Base-by-base conservation (phyloP, 176 grass and related monocot genomes). In the Puccinellia tenuiflora region DNA sequence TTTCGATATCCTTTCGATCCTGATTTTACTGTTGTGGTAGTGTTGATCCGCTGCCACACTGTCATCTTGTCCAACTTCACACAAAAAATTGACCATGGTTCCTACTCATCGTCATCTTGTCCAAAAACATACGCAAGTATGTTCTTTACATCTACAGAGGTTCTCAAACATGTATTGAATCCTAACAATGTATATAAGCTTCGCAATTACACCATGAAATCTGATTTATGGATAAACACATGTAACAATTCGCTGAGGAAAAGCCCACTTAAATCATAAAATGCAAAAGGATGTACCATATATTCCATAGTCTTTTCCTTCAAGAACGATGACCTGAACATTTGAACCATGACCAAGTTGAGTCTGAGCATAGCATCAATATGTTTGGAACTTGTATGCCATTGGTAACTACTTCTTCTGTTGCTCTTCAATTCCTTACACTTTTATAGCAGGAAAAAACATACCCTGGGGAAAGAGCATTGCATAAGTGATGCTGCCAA, bases 401-500 rank as follows among this genome's bases (percentile, higher is more conserved):
- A 94, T 88, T 0, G 96, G 81, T 37, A 99, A 71, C 96, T 93
- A 99, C 86, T 99, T 99, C 81, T 94, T 75, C 69, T 96, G 96
- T 42, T 99, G 96, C 60, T 96, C 96, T 30, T 99, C 96, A 52
- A 91, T 93, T 78, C 83, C 96, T 80, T 99, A 93, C 7, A 93
- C 96, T 96, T 88, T 99, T 80, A 99, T 96, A 63, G 93, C 96
- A 83, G 96, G 96, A 85, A 99, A 87, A 88, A 99, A 99, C 96
- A 99, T 96, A 75, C 96, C 96, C 96, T 99, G 30, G 26, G 81
- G 73, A 78, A 83, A 37, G 60, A 83, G 9, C 16, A 46, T 54
- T 9, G 12, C 60, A 84, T 56, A 46, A 79, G 63, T 20, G 39
- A 2, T 34, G 15, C 4, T 65, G 31, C 29, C 45, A 45, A 25